Evolutionary conservation across 257 asterid genomes (phyloP), one percentile per base, ranked within the genome.

Genomic region (Salvia splendens): DNA sequence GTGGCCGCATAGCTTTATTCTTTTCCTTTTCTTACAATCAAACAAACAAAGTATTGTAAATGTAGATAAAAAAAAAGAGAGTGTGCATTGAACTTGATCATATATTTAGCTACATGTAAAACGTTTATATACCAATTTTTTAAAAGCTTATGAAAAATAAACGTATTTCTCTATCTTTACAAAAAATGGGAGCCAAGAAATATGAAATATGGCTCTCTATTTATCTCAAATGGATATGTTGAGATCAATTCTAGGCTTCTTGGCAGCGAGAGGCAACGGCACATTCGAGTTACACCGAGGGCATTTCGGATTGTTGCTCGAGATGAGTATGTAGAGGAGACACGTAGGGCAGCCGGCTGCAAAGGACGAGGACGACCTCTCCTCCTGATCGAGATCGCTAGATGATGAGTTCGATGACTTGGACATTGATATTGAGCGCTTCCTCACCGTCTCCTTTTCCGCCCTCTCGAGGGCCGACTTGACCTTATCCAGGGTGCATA

Each of bases 401-500:
- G 20, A 17, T 1, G 20, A 17, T 17, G 20, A 17, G 20, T 17
- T 17, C 1, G 20, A 17, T 24, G 95, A 82, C 62, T 78, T 81
- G 8, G 92, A 81, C 70, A 73, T 65, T 0, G 95, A 86, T 2
- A 81, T 70, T 0, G 90, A 79, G 2, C 92, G 85, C 54, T 89
- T 92, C 68, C 80, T 52, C 14, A 28, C 68, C 7, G 83, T 73
- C 63, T 83, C 90, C 67, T 78, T 89, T 78, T 87, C 95, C 0
- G 86, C 95, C 72, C 95, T 81, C 70, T 83, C 95, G 0, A 92
- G 87, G 0, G 98, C 98, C 0, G 82, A 92, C 72, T 86, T 87
- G 33, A 92, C 96, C 56, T 89, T 92, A 77, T 92, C 96, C 0
- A 92, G 82, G 11, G 98, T 92, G 89, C 98, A 92, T 1, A 92